Percentiles rank a stretch among this genome's conserved stretches.
Evolutionary conservation across 2,329 filamentous ascomycete species (phyloP).

Genomic region (Penicillium sp.): DNA sequence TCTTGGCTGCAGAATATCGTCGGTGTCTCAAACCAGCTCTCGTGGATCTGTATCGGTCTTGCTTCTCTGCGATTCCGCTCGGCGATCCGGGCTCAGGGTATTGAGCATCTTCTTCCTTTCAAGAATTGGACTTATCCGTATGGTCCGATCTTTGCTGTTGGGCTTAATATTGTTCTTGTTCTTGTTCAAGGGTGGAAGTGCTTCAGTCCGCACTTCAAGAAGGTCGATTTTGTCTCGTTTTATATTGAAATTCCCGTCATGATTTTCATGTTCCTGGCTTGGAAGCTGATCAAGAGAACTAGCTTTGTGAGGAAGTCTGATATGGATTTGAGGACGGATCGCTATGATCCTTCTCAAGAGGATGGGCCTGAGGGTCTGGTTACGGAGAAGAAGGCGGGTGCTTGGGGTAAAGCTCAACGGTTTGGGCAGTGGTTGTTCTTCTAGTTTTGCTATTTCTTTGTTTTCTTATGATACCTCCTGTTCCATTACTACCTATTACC

Average conservation of each 20-base stretch:
- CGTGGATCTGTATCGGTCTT: constrained; percentile 63
- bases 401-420: constrained; percentile 29
- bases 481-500: no score
- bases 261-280: constrained; percentile 54
- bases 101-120: constrained; percentile 62
- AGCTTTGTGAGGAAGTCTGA: constrained; percentile 46
- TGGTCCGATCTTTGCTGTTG: constrained; percentile 58
- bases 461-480: constrained; percentile 10
- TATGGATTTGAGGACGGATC: constrained; percentile 56
- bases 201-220: constrained; percentile 60
- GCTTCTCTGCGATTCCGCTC: constrained; percentile 65
- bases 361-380: constrained; percentile 29
- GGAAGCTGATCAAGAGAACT: constrained; percentile 55
- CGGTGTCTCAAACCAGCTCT: constrained; percentile 66
- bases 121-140: constrained; percentile 67
- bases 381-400: constrained; percentile 7
- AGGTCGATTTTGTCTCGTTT: constrained; percentile 62
- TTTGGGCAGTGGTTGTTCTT: constrained; percentile 44
- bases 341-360: constrained; percentile 33
- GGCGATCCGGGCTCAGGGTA: constrained; percentile 57
- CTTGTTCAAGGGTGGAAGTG: constrained; percentile 61
- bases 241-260: constrained; percentile 65
- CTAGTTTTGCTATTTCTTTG: constrained; percentile 12
- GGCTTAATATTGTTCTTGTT: constrained; percentile 60
- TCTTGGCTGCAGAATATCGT: constrained; percentile 67